Percentiles rank a stretch among this genome's conserved stretches.
Conservation (phyloP, 306 rosid genomes). For the Lathyrus sativus region DNA sequence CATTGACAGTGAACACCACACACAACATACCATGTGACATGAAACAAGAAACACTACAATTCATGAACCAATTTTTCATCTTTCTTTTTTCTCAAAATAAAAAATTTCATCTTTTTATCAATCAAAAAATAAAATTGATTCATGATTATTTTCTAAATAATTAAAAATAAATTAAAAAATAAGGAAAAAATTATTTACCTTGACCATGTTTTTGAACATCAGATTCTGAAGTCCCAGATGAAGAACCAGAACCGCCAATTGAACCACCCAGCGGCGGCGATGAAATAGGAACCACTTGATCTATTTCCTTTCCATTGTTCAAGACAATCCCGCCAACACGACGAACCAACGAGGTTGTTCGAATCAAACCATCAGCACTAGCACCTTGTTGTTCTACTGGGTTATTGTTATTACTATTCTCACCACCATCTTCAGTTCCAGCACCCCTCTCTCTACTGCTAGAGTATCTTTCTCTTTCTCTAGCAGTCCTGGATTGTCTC, state of each 20-base stretch:
- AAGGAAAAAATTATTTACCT: conserved; percentile 39
- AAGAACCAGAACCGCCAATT: conserved; percentile 38
- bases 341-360: conserved; percentile 38
- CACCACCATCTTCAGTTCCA: conserved; percentile 29
- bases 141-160: no score
- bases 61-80: background rate
- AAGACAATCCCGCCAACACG: conserved; percentile 40
- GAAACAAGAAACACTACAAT: background rate
- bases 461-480: no score
- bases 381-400: conserved; percentile 46
- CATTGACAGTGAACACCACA: background rate
- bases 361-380: conserved; percentile 33
- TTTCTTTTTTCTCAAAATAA: background rate
- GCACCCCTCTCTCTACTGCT: conserved; percentile 36
- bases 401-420: conserved; percentile 12
- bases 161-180: background rate
- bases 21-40: background rate
- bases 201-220: conserved; percentile 48
- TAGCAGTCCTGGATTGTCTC: conserved; percentile 48
- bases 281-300: conserved; percentile 37
- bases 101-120: background rate
- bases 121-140: no score
- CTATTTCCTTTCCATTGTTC: conserved; percentile 24
- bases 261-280: conserved; percentile 37
- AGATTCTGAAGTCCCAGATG: conserved; percentile 55